Conservation (phyloP, 495 filamentous ascomycete genomes). For the Penicillium lividum region DNA sequence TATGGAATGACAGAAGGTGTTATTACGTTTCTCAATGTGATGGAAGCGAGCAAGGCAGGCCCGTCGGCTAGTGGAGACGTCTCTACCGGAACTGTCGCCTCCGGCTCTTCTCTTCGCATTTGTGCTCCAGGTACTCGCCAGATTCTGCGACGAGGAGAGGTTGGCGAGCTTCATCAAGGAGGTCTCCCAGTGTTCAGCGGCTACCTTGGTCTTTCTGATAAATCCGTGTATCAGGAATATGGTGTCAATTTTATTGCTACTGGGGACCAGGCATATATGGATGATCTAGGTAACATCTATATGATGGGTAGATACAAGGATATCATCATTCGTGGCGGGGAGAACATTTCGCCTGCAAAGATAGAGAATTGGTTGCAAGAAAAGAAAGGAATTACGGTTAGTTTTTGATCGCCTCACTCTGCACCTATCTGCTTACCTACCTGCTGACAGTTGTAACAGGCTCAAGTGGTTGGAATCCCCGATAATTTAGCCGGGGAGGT, state of each 20-base stretch:
- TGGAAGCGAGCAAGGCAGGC: constrained; percentile 4
- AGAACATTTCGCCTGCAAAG: constrained; percentile 26
- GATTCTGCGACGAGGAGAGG: constrained; percentile 25
- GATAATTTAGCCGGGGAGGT: not conserved
- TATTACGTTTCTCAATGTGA: constrained; percentile 22
- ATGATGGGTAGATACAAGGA: constrained; percentile 72
- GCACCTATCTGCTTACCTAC: not conserved
- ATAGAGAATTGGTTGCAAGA: constrained; percentile 19
- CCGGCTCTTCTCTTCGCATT: constrained; percentile 36
- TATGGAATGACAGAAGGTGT: constrained; percentile 43
- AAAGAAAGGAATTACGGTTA: constrained; percentile 4
- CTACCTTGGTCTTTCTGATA: constrained; percentile 28
- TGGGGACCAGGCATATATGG: constrained; percentile 25
- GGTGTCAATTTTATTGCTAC: constrained; percentile 21
- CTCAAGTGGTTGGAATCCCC: not conserved
- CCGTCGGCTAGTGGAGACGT: constrained; percentile 15
- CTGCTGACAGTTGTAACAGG: not conserved
- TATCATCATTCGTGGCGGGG: constrained; percentile 62
- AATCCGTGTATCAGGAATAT: constrained; percentile 37
- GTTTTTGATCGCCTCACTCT: too few species aligned
- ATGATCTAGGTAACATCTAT: constrained; percentile 40
- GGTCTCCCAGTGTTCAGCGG: constrained; percentile 28
- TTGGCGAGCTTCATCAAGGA: constrained; percentile 44
- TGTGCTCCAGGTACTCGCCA: constrained; percentile 30
- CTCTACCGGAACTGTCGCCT: constrained; percentile 27